Conservation (phyloP, 352 stramenopile species). For the Pythium phragmiticola region DNA sequence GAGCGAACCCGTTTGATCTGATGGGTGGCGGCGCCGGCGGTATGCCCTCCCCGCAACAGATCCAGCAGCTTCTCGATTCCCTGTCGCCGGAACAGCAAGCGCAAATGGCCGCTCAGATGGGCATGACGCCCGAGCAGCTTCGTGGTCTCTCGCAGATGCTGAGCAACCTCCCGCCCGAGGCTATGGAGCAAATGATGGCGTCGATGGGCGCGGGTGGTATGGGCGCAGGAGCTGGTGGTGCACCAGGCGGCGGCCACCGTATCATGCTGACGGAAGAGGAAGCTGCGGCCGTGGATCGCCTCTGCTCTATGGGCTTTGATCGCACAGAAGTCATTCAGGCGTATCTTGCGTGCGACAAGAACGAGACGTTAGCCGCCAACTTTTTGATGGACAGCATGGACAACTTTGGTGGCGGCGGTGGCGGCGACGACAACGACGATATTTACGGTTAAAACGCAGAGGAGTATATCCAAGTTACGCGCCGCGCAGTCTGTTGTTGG, state of each 20-base stretch:
- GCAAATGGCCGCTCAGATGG: constrained; percentile 84
- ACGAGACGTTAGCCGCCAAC: constrained; percentile 98
- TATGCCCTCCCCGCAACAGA: constrained; percentile 81
- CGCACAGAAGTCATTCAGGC: constrained; percentile 94
- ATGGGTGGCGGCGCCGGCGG: constrained; percentile 36
- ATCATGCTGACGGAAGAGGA: constrained; percentile 85
- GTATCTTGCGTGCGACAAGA: constrained; percentile 99
- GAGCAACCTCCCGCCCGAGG: constrained; percentile 75
- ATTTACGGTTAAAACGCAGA: constrained; percentile 71
- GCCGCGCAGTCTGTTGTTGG: constrained; percentile 24
- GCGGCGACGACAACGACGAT: constrained; percentile 77
- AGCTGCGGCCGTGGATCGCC: constrained; percentile 65
- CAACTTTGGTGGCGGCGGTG: constrained; percentile 55
- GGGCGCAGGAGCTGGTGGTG: constrained; percentile 38
- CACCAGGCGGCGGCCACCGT: constrained; percentile 42
- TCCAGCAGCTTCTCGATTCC: constrained; percentile 80
- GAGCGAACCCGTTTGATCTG: constrained; percentile 50
- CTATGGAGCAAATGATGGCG: constrained; percentile 87
- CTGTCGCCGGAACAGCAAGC: constrained; percentile 72
- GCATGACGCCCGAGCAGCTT: constrained; percentile 83
- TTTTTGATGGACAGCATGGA: constrained; percentile 96
- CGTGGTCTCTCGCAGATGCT: constrained; percentile 86
- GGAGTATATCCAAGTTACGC: constrained; percentile 4
- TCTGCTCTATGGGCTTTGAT: constrained; percentile 89
- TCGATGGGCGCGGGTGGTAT: constrained; percentile 48